Conservation (phyloP, 1,284 basidiomycete species). For the Sporisorium graminicola region DNA sequence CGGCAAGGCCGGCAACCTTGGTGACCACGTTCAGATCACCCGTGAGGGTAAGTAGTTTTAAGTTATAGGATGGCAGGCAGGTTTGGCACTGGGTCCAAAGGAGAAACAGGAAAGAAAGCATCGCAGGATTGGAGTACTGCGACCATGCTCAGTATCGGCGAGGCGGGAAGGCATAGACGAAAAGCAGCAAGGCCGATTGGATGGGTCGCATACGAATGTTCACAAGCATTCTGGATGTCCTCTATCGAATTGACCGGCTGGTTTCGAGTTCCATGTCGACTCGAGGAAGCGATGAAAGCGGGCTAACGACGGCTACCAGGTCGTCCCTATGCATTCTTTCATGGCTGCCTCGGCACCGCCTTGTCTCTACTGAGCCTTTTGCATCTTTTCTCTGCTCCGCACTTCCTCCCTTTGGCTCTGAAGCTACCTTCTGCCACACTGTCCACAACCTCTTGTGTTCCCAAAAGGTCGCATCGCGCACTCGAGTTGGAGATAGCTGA, state of each 20-base stretch:
- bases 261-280: background rate
- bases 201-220: background rate
- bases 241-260: background rate
- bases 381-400: background rate
- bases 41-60: slow-evolving; percentile 68
- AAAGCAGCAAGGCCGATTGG: background rate
- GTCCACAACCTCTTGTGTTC: too few species aligned
- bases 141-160: background rate
- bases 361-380: background rate
- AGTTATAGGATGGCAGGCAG: background rate
- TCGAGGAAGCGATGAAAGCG: background rate
- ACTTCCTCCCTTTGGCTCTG: background rate
- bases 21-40: slow-evolving; percentile 70
- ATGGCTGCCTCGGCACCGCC: background rate
- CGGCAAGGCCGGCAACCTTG: slow-evolving; percentile 75
- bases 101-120: background rate
- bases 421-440: background rate
- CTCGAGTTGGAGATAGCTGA: slow-evolving; percentile 55
- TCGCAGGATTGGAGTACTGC: background rate
- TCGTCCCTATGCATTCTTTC: background rate
- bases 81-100: slow-evolving; percentile 1
- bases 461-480: slow-evolving; percentile 35
- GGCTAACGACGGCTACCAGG: background rate
- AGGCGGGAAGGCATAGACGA: background rate
- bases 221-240: background rate